Evolutionary conservation across 768 basidiomycete species (phyloP).

Genomic region (Naganishia friedmannii): DNA sequence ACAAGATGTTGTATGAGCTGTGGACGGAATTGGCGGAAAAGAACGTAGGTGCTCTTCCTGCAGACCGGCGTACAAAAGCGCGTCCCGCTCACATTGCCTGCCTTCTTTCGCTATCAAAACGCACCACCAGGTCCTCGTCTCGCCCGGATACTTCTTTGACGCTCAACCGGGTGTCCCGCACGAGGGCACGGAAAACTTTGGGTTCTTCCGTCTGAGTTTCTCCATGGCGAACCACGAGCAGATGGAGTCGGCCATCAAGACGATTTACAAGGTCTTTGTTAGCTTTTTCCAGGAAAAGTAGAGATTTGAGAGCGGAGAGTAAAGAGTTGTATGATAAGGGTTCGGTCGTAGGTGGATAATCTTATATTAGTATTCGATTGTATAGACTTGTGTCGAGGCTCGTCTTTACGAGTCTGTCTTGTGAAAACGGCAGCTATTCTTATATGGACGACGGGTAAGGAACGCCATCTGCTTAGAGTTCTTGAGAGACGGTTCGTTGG

Average conservation of each 20-base stretch:
- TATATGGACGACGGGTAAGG: too few species aligned
- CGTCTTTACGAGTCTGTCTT: too few species aligned
- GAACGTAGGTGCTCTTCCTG: constrained; percentile 36
- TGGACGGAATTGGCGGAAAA: constrained; percentile 58
- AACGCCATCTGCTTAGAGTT: too few species aligned
- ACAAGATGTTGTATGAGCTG: constrained; percentile 57
- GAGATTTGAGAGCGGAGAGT: too few species aligned
- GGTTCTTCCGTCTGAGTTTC: constrained; percentile 52
- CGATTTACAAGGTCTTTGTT: constrained; percentile 43
- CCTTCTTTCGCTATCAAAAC: too few species aligned
- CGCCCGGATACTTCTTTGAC: constrained; percentile 60
- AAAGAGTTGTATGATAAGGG: constrained; percentile 8
- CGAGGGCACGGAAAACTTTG: constrained; percentile 42
- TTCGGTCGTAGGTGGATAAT: too few species aligned
- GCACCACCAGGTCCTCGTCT: constrained; percentile 63
- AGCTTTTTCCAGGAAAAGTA: constrained; percentile 42
- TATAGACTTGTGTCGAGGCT: not conserved
- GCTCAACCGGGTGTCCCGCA: constrained; percentile 38
- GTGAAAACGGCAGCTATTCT: too few species aligned
- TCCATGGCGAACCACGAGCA: constrained; percentile 50
- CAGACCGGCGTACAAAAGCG: too few species aligned
- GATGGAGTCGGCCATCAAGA: constrained; percentile 40
- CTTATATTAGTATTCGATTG: not conserved
- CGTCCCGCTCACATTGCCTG: too few species aligned
- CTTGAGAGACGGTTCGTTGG: too few species aligned